phyloP scores from a whole-genome alignment of 768 basidiomycete genomes.

The Daedaleopsis nitida region DNA sequence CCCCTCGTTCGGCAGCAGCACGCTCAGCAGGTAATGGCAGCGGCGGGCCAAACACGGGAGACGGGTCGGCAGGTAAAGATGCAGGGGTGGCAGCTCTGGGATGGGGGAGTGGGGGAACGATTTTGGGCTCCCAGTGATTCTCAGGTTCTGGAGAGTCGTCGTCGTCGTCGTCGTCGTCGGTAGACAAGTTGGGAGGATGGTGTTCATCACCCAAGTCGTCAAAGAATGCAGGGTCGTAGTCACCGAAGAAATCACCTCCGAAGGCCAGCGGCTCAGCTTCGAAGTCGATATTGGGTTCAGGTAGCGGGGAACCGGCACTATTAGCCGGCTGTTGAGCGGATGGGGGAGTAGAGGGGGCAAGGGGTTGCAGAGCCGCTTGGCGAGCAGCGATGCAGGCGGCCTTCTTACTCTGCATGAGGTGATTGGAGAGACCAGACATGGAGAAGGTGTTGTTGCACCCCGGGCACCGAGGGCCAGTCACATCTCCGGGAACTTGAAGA shows the following conservation, averaged over 20 bases:
- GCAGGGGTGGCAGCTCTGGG: no score
- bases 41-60: no score
- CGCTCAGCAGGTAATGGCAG: no score
- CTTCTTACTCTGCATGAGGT: not conserved
- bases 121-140: not conserved
- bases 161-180: not conserved
- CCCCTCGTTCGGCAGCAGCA: no score
- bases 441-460: not conserved
- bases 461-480: not conserved
- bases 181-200: not conserved
- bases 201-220: not conserved
- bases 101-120: not conserved
- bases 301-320: not conserved
- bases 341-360: not conserved
- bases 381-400: not conserved
- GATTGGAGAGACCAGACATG: not conserved
- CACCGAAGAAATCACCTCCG: conserved; percentile 18
- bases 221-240: conserved; percentile 3
- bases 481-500: not conserved
- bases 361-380: not conserved
- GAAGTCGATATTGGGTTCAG: not conserved
- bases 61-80: no score
- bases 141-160: not conserved
- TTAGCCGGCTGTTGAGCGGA: not conserved
- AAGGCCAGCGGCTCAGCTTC: conserved; percentile 4